Percentiles rank a stretch among this genome's conserved stretches.
Conservation (phyloP, 768 basidiomycete genomes). For the Postia placenta region DNA sequence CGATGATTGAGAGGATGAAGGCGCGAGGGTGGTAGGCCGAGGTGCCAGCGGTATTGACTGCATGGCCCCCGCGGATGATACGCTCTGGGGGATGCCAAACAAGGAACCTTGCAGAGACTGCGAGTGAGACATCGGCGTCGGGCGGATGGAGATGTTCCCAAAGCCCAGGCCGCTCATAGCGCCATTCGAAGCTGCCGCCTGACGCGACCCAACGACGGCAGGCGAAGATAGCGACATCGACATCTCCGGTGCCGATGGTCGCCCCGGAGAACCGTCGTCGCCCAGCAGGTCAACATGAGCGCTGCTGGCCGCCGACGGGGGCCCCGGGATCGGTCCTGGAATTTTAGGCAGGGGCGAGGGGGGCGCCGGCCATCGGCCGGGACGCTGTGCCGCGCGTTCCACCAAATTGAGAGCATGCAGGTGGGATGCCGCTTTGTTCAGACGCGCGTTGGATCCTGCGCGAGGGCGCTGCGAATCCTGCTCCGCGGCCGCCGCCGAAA, state of each 20-base stretch:
- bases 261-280: slow-evolving; percentile 15
- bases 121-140: slow-evolving; percentile 19
- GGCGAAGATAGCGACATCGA: background rate
- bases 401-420: slow-evolving; percentile 53
- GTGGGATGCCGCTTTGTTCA: slow-evolving; percentile 37
- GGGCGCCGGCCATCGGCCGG: slow-evolving; percentile 40
- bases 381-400: slow-evolving; percentile 46
- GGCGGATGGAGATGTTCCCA: background rate
- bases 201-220: background rate
- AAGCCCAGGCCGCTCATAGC: background rate
- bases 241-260: background rate
- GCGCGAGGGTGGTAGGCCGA: slow-evolving; percentile 6
- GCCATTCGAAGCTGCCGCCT: too few species aligned
- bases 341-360: slow-evolving; percentile 39
- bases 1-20: slow-evolving; percentile 11
- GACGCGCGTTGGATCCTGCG: background rate
- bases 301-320: slow-evolving; percentile 7
- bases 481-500: background rate
- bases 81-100: slow-evolving; percentile 2
- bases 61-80: background rate
- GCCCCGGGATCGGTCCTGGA: slow-evolving; percentile 24
- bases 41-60: slow-evolving; percentile 5
- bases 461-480: background rate
- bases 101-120: slow-evolving; percentile 3
- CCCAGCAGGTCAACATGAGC: slow-evolving; percentile 25